These are phyloP conservation scores for Fusarium mangiferae DNA, from an alignment of 2,329 filamentous ascomycete species.

Conservation along the genomic window DNA sequence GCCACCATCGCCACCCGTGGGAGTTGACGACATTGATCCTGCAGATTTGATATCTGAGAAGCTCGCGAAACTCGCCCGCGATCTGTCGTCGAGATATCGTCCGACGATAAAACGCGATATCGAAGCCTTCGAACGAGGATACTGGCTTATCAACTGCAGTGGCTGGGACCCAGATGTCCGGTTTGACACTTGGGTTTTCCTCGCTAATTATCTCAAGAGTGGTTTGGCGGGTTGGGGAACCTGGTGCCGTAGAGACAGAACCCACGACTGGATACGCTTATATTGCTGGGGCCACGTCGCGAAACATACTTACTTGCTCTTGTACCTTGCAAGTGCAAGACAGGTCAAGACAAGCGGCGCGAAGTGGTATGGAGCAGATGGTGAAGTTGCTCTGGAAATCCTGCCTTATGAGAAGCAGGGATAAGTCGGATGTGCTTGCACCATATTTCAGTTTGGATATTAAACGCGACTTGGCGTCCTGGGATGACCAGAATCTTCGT, in stretches of 20 bases:
- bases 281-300: conserved; percentile 84
- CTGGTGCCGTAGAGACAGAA: conserved; percentile 60
- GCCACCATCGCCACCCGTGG: conserved; percentile 64
- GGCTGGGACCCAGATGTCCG: conserved; percentile 63
- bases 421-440: background rate
- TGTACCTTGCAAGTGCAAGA: conserved; percentile 77
- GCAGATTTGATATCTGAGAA: conserved; percentile 66
- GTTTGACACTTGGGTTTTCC: conserved; percentile 68
- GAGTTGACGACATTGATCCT: conserved; percentile 56
- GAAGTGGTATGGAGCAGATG: conserved; percentile 74
- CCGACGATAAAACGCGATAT: conserved; percentile 52
- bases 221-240: conserved; percentile 75
- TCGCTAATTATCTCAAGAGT: conserved; percentile 67
- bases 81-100: conserved; percentile 63
- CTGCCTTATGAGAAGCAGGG: conserved; percentile 37
- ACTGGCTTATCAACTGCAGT: conserved; percentile 75
- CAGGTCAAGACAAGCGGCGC: conserved; percentile 66
- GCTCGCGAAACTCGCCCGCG: conserved; percentile 62
- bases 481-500: background rate
- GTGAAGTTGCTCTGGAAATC: conserved; percentile 60
- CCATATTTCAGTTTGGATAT: background rate
- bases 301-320: conserved; percentile 76
- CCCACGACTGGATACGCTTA: conserved; percentile 64
- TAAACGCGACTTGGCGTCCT: background rate
- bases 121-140: conserved; percentile 75